These are phyloP conservation scores for Leccinum angustisporum DNA, from an alignment of 1,284 basidiomycete genomes.

Conservation along the genomic window DNA sequence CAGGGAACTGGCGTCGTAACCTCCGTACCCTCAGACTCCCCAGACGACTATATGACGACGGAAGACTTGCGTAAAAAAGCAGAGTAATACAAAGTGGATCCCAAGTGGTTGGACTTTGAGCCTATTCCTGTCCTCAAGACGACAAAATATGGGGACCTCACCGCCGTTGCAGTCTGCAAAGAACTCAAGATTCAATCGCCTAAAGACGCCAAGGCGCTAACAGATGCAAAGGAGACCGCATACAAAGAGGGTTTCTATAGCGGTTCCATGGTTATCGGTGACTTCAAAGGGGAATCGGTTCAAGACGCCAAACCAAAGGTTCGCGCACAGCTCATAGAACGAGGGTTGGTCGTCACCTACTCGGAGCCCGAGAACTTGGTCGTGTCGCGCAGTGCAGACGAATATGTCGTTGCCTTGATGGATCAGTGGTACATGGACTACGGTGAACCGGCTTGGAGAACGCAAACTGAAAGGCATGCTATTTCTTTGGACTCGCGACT, in stretches of 20 bases:
- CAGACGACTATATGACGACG: constrained; percentile 92
- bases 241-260: constrained; percentile 99
- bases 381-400: constrained; percentile 87
- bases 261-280: constrained; percentile 87
- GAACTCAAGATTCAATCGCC: constrained; percentile 95
- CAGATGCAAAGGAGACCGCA: constrained; percentile 95
- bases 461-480: constrained; percentile 80
- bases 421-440: constrained; percentile 99
- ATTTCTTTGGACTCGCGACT: constrained; percentile 29
- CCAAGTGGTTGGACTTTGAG: constrained; percentile 84
- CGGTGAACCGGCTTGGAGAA: constrained; percentile 86
- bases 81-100: constrained; percentile 94
- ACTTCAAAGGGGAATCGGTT: constrained; percentile 85
- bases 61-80: constrained; percentile 96
- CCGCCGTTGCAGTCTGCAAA: constrained; percentile 85
- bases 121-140: constrained; percentile 89
- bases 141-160: constrained; percentile 89
- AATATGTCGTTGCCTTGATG: constrained; percentile 97
- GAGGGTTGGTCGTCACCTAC: constrained; percentile 83
- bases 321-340: constrained; percentile 79
- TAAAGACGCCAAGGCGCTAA: constrained; percentile 90
- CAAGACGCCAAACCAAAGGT: constrained; percentile 93
- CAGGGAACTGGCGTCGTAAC: constrained; percentile 98
- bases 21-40: constrained; percentile 97
- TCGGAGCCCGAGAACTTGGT: constrained; percentile 95